phyloP scores from a whole-genome alignment of 2,329 filamentous ascomycete genomes.

The Rasamsonia emersonii region DNA sequence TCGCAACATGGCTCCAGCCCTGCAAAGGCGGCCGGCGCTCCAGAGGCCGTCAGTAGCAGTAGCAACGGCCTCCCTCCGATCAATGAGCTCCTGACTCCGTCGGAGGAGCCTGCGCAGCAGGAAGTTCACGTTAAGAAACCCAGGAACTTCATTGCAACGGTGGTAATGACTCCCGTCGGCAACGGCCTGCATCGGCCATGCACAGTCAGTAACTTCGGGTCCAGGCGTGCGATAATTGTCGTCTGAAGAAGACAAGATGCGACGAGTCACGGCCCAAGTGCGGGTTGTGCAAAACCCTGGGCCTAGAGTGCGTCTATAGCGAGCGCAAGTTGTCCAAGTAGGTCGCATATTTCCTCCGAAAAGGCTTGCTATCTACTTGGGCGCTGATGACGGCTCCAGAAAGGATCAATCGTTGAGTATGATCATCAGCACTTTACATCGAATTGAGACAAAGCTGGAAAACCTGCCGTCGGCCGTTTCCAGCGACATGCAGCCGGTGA shows the following conservation, averaged over 20 bases:
- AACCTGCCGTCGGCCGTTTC: slow-evolving; percentile 31
- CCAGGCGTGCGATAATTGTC: slow-evolving; percentile 46
- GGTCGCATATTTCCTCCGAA: slow-evolving; percentile 9
- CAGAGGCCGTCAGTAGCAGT: slow-evolving; percentile 10
- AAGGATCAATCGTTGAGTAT: slow-evolving; percentile 47
- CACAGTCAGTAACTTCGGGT: slow-evolving; percentile 4
- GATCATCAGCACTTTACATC: slow-evolving; percentile 47
- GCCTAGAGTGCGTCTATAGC: slow-evolving; percentile 44
- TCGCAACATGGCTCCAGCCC: background rate
- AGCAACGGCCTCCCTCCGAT: slow-evolving; percentile 21
- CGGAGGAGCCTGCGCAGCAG: slow-evolving; percentile 20
- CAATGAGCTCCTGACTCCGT: slow-evolving; percentile 27
- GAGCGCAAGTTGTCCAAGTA: slow-evolving; percentile 47
- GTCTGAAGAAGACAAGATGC: slow-evolving; percentile 47
- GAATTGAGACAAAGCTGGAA: slow-evolving; percentile 46
- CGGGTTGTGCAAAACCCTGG: slow-evolving; percentile 42
- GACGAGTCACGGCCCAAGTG: slow-evolving; percentile 47
- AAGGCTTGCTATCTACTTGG: too few relatives aligned
- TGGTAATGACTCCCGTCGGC: slow-evolving; percentile 18
- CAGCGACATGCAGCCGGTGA: slow-evolving; percentile 23
- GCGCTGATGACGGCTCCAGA: slow-evolving; percentile 17
- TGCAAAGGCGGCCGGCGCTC: slow-evolving; percentile 3
- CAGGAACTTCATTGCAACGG: slow-evolving; percentile 32
- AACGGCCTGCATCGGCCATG: background rate
- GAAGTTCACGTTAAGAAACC: slow-evolving; percentile 23